A percentile compares a stretch with the other conserved stretches of the same genome.
These are phyloP conservation scores for Sapria himalayana DNA, from an alignment of 345 rosid genomes.

Conservation along the genomic window DNA sequence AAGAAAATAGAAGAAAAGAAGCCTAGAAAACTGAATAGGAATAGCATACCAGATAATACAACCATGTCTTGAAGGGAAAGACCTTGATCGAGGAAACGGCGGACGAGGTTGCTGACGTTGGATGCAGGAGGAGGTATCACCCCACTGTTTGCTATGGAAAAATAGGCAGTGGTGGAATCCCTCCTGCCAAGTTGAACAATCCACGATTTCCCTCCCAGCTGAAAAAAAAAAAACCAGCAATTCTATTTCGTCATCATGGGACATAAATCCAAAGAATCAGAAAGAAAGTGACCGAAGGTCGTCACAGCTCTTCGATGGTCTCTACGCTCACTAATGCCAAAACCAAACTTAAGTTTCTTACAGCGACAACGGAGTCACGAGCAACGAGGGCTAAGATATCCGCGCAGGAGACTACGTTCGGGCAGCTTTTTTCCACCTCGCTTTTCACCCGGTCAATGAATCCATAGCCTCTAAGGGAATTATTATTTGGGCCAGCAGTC, in stretches of 20 bases:
- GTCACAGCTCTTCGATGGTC: no score
- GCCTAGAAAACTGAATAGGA: no score
- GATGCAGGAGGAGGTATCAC: conserved; percentile 19
- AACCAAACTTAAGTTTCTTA: no score
- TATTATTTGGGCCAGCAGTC: conserved; percentile 14
- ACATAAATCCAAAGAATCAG: no score
- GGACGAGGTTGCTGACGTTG: conserved; percentile 16
- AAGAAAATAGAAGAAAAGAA: no score
- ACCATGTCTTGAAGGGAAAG: conserved; percentile 21
- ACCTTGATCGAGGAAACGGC: conserved; percentile 18
- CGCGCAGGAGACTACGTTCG: conserved; percentile 17
- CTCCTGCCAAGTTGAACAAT: conserved; percentile 23
- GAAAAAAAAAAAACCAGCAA: neutral
- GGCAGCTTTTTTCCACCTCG: conserved; percentile 16
- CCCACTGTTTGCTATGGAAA: conserved; percentile 19
- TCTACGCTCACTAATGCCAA: no score
- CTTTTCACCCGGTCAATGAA: conserved; percentile 19
- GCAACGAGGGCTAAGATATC: conserved; percentile 19
- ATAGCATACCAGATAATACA: conserved; percentile 22
- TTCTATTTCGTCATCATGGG: no score
- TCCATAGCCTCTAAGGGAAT: conserved; percentile 16
- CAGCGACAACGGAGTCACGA: conserved; percentile 18
- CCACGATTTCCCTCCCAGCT: conserved; percentile 26
- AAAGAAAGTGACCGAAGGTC: no score
- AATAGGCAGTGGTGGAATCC: conserved; percentile 28